Percentiles rank a stretch among this genome's conserved stretches.
Evolutionary conservation across 2,329 filamentous ascomycete species (phyloP).

Genomic region (Ophiostoma perfectum): DNA sequence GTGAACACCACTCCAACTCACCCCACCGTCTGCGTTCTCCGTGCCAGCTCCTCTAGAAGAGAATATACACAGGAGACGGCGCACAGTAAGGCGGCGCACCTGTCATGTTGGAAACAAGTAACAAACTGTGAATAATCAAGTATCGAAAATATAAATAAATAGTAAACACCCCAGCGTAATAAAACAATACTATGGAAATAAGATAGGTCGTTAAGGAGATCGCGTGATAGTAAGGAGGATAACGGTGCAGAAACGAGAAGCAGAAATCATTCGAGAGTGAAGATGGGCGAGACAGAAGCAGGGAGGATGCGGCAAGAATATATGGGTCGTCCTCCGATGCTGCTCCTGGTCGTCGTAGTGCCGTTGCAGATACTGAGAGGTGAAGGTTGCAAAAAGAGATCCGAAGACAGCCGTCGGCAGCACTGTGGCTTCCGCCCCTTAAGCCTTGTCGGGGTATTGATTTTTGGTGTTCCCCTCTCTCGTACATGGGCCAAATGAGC

Average conservation of each 20-base stretch:
- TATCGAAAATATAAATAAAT: constrained; percentile 1
- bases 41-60: neutral
- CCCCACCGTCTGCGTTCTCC: neutral
- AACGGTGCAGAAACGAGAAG: neutral
- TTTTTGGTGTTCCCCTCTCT: neutral
- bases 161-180: constrained; percentile 13
- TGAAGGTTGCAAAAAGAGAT: neutral
- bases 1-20: neutral
- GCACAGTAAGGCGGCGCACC: neutral
- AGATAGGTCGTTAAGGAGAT: neutral
- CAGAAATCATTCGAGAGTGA: constrained; percentile 6
- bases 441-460: neutral
- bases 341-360: neutral
- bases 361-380: neutral
- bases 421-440: neutral
- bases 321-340: neutral
- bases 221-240: neutral
- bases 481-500: neutral
- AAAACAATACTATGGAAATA: neutral
- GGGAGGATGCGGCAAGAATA: neutral
- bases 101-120: too few species aligned
- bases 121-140: neutral
- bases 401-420: too few species aligned
- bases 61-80: neutral
- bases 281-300: neutral